Evolutionary conservation across 768 basidiomycete species (phyloP).

Genomic region (Scleroderma bovista): DNA sequence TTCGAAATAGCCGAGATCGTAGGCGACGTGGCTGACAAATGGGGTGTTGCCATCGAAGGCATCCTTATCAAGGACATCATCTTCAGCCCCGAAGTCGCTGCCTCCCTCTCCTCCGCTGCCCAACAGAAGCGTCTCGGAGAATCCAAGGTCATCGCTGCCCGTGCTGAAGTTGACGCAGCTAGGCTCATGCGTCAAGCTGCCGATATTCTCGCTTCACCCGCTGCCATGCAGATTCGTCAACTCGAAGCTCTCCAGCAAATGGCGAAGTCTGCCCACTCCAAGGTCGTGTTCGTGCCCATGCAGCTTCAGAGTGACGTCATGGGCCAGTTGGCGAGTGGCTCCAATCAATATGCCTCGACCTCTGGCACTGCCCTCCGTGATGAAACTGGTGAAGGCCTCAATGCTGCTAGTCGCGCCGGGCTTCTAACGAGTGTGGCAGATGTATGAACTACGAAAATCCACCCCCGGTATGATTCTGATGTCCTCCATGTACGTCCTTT

Average conservation of each 20-base stretch:
- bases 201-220: slow-evolving; percentile 89
- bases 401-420: slow-evolving; percentile 20
- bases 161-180: slow-evolving; percentile 93
- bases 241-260: slow-evolving; percentile 94
- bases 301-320: slow-evolving; percentile 73
- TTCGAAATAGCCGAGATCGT: slow-evolving; percentile 97
- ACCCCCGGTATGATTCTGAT: not conserved
- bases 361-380: slow-evolving; percentile 15
- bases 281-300: slow-evolving; percentile 95
- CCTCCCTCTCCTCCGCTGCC: slow-evolving; percentile 89
- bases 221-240: slow-evolving; percentile 98
- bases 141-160: slow-evolving; percentile 91
- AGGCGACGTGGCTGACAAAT: slow-evolving; percentile 86
- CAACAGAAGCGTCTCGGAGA: slow-evolving; percentile 98
- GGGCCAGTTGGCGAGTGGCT: slow-evolving; percentile 36
- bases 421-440: slow-evolving; percentile 20
- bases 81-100: slow-evolving; percentile 85
- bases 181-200: slow-evolving; percentile 96
- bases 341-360: slow-evolving; percentile 19
- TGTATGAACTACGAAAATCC: slow-evolving; percentile 10
- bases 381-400: slow-evolving; percentile 20
- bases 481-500: not conserved
- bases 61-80: slow-evolving; percentile 95
- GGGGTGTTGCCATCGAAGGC: slow-evolving; percentile 96
- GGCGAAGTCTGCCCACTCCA: slow-evolving; percentile 84